These are phyloP conservation scores for Bruguiera sexangula DNA, from an alignment of 345 rosid genomes.

Conservation along the genomic window DNA sequence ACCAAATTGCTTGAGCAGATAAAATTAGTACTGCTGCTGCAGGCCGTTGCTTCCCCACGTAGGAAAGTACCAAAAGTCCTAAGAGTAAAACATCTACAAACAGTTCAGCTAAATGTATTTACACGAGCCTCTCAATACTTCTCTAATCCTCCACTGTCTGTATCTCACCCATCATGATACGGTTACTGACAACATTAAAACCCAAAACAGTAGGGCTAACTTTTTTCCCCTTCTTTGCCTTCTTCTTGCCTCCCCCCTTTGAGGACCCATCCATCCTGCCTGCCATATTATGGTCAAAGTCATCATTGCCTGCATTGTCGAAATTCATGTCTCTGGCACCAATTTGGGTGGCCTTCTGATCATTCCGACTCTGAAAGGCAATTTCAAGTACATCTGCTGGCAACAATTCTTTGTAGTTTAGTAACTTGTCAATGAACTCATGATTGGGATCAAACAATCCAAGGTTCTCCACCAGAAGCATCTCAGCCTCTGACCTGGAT, in stretches of 20 bases:
- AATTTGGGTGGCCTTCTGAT: constrained; percentile 36
- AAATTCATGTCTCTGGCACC: constrained; percentile 43
- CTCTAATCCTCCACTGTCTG: constrained; percentile 74
- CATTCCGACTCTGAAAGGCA: constrained; percentile 63
- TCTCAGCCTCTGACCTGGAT: constrained; percentile 85
- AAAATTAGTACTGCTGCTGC: constrained; percentile 32
- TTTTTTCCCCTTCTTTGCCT: constrained; percentile 89
- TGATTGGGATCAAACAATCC: constrained; percentile 68
- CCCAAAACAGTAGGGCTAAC: constrained; percentile 73
- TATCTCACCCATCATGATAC: constrained; percentile 99
- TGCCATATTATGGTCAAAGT: constrained; percentile 12
- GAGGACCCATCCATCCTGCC: constrained; percentile 40
- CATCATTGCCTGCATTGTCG: constrained; percentile 25
- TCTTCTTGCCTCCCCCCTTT: constrained; percentile 75
- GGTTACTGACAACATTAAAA: constrained; percentile 93
- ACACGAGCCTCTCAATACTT: constrained; percentile 25
- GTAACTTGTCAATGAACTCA: constrained; percentile 87
- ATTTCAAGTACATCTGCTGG: constrained; percentile 84
- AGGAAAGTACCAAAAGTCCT: constrained; percentile 26
- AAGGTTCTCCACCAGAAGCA: constrained; percentile 68
- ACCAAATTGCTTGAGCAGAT: constrained; percentile 54
- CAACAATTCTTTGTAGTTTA: constrained; percentile 78
- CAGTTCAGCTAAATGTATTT: constrained; percentile 39
- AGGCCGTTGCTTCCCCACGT: neutral
- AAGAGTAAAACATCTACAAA: constrained; percentile 29